Conservation (phyloP, 371 early-diverging fungal species). For the Mortierella sp. region DNA sequence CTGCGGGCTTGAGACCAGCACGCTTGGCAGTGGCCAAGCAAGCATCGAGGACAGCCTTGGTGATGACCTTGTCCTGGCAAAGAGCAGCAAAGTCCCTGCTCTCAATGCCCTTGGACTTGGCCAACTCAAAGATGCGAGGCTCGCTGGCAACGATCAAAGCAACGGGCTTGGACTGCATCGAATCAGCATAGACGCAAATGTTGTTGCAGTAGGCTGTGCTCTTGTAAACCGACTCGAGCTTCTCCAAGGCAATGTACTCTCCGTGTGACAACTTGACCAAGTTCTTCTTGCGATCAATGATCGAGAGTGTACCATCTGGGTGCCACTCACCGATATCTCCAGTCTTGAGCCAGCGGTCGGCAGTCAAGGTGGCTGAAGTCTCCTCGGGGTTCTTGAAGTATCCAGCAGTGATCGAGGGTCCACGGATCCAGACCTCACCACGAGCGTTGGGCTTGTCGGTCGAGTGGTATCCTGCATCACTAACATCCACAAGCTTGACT, state of each 20-base stretch:
- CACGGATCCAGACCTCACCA: slow-evolving; percentile 93
- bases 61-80: slow-evolving; percentile 58
- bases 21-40: slow-evolving; percentile 63
- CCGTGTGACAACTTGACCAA: slow-evolving; percentile 92
- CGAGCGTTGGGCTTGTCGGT: slow-evolving; percentile 74
- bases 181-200: slow-evolving; percentile 89
- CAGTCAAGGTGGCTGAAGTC: slow-evolving; percentile 81
- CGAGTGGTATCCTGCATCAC: slow-evolving; percentile 80
- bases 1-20: slow-evolving; percentile 76
- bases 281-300: slow-evolving; percentile 91
- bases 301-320: slow-evolving; percentile 72
- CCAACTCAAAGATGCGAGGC: slow-evolving; percentile 50
- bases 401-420: slow-evolving; percentile 77
- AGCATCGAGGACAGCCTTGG: slow-evolving; percentile 57
- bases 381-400: slow-evolving; percentile 83
- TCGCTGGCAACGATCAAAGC: slow-evolving; percentile 81
- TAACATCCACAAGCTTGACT: slow-evolving; percentile 90
- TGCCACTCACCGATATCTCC: slow-evolving; percentile 94
- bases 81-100: slow-evolving; percentile 55
- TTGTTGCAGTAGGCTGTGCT: slow-evolving; percentile 79
- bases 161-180: slow-evolving; percentile 71
- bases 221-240: slow-evolving; percentile 94
- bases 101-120: slow-evolving; percentile 43
- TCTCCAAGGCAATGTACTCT: slow-evolving; percentile 98
- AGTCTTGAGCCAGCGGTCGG: slow-evolving; percentile 94